Conservation (phyloP, 495 filamentous ascomycete species). For the Xylaria flabelliformis region DNA sequence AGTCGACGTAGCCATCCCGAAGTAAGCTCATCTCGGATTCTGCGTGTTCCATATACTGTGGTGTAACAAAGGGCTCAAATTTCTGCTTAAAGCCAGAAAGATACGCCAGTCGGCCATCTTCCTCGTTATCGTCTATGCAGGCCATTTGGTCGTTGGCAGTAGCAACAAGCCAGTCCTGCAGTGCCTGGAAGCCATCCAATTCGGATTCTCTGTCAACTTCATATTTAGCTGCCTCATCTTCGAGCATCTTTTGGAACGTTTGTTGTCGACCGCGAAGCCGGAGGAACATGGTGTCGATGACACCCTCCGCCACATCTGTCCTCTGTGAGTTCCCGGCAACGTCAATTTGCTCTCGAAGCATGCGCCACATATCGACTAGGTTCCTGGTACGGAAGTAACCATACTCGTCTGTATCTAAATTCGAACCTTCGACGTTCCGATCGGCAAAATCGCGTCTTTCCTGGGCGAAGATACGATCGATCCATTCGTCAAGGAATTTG, state of each 20-base stretch:
- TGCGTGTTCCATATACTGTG: slow-evolving; percentile 76
- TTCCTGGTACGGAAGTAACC: slow-evolving; percentile 89
- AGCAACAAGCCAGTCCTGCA: slow-evolving; percentile 96
- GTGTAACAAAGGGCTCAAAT: slow-evolving; percentile 77
- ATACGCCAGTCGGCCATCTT: slow-evolving; percentile 73
- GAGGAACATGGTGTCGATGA: slow-evolving; percentile 92
- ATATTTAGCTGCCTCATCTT: slow-evolving; percentile 82
- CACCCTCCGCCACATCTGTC: slow-evolving; percentile 86
- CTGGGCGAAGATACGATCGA: slow-evolving; percentile 82
- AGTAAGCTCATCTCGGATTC: slow-evolving; percentile 74
- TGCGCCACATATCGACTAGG: slow-evolving; percentile 92
- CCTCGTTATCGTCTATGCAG: slow-evolving; percentile 88
- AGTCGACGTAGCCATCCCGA: slow-evolving; percentile 89
- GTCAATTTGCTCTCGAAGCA: slow-evolving; percentile 89
- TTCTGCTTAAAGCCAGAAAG: slow-evolving; percentile 81
- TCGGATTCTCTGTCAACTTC: slow-evolving; percentile 63
- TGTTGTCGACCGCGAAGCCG: slow-evolving; percentile 80
- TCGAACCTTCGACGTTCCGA: slow-evolving; percentile 70
- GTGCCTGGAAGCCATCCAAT: slow-evolving; percentile 75
- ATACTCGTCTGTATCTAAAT: slow-evolving; percentile 83
- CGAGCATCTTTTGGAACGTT: slow-evolving; percentile 84
- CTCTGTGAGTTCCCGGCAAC: slow-evolving; percentile 82
- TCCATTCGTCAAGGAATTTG: slow-evolving; percentile 95
- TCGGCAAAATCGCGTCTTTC: slow-evolving; percentile 82
- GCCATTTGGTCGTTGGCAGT: slow-evolving; percentile 98